Evolutionary conservation across 2,329 filamentous ascomycete species (phyloP), one percentile per base, ranked within the genome.

Genomic region (Aureobasidium uvarum): DNA sequence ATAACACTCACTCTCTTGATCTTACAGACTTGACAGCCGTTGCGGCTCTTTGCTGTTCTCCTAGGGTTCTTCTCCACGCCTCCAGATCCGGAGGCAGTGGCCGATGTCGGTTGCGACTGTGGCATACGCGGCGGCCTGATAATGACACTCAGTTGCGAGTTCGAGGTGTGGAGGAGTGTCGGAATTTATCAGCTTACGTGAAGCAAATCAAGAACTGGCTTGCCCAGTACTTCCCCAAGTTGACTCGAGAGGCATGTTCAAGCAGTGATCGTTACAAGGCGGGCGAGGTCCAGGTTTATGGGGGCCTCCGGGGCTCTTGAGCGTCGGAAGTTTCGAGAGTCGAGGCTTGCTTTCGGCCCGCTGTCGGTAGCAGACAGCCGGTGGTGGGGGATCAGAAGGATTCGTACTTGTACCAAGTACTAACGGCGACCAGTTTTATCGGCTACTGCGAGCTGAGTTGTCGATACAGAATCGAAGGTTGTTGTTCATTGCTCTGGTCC

Each of bases 21-120:
- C 31, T 65, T 65, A 28, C 63, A 65, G 33, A 55, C 52, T 60
- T 65, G 63, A 60, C 63, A 65, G 16, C 63, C 63, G 28, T 58
- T 65, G n/a, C 63, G 63, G 28, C 52, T 59, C 46, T 65, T 65
- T 36, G 63, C 45, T n/a, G 54, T 59, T 18, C 46, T 65, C 14
- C 63, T 48, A 33, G 54, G 52, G 28, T 65, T 65, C 52, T 65
- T 65, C 41, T 59, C 45, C 43, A 65, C 54, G 63, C 63, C 54
- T 36, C 54, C 55, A 55, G 60, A 52, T 38, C 59, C 45, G 46
- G 59, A 48, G 50, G 60, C 48, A 36, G 60, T 54, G 46, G 60
- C 38, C 60, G 60, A 33, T 45, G 60, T 54, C 48, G 33, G 31
- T 41, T 39, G 51, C 31, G 23, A 10, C 48, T 45, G 60, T 54